Conservation (phyloP, 139 green algal species). For the Trebouxia sp. region DNA sequence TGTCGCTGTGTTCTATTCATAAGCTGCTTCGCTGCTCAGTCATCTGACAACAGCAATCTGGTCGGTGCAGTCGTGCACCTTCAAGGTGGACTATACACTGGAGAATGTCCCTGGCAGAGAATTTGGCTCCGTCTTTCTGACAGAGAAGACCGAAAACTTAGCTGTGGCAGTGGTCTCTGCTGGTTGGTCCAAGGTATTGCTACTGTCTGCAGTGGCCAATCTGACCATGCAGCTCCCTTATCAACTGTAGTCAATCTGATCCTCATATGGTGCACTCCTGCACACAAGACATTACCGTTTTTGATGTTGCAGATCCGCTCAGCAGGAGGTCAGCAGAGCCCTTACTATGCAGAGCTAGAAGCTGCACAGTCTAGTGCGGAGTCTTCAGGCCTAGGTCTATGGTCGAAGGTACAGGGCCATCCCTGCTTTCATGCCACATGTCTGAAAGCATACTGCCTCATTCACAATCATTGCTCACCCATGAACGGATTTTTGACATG, state of each 20-base stretch:
- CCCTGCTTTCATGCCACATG: neutral
- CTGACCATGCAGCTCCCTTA: neutral
- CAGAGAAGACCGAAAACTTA: slow-evolving; percentile 76
- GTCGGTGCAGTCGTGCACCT: slow-evolving; percentile 72
- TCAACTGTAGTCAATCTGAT: neutral
- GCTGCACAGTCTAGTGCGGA: slow-evolving; percentile 75
- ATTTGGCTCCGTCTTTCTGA: slow-evolving; percentile 92
- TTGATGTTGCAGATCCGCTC: slow-evolving; percentile 54
- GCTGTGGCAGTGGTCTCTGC: slow-evolving; percentile 64
- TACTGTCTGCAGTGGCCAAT: neutral
- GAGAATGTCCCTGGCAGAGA: slow-evolving; percentile 79
- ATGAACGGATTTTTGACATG: no score
- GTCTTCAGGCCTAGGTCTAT: slow-evolving; percentile 69
- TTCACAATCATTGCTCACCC: no score
- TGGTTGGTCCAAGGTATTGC: slow-evolving; percentile 83
- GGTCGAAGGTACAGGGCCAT: slow-evolving; percentile 77
- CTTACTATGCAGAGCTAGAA: slow-evolving; percentile 83
- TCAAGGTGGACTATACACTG: slow-evolving; percentile 92
- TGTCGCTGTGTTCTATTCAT: neutral
- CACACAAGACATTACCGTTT: neutral
- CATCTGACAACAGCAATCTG: neutral
- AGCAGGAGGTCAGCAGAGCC: slow-evolving; percentile 67
- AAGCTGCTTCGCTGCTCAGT: neutral
- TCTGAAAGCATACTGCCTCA: neutral
- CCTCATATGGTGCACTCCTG: neutral